These are phyloP conservation scores for Nicotiana undulata DNA, from an alignment of 257 asterid genomes.

Conservation along the genomic window DNA sequence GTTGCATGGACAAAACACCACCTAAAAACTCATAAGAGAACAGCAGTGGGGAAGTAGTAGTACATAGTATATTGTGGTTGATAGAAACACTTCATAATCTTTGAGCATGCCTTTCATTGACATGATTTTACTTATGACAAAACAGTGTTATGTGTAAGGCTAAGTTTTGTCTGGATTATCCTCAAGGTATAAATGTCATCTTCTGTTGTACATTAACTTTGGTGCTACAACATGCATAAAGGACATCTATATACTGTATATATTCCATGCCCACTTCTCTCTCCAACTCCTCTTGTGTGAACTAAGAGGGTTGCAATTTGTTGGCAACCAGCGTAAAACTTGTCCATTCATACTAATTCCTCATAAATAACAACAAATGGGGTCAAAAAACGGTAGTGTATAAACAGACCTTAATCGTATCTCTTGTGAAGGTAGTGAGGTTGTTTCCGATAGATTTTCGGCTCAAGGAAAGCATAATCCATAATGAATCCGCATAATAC, in stretches of 20 bases:
- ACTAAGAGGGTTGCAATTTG: too few species aligned
- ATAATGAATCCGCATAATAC: too few species aligned
- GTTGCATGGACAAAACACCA: background rate
- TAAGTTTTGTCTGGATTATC: constrained; percentile 41
- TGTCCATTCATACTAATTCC: too few species aligned
- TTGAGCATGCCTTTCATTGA: constrained; percentile 43
- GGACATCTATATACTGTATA: background rate
- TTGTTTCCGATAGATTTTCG: too few species aligned
- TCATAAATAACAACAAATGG: too few species aligned
- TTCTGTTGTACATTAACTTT: background rate
- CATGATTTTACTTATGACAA: constrained; percentile 45
- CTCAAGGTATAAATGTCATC: constrained; percentile 23
- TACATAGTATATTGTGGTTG: constrained; percentile 14
- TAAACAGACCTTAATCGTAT: too few species aligned
- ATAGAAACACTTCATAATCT: constrained; percentile 41
- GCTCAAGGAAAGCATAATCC: too few species aligned
- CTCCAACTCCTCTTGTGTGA: background rate
- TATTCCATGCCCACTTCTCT: background rate
- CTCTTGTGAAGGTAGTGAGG: too few species aligned
- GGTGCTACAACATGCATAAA: background rate
- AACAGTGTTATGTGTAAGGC: constrained; percentile 39
- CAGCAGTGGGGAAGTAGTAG: background rate
- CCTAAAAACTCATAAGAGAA: background rate
- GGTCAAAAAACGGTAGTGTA: too few species aligned
- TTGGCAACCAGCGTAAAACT: too few species aligned